phyloP scores from a whole-genome alignment of 495 filamentous ascomycete species.

The Penicillium dipodomyicola region DNA sequence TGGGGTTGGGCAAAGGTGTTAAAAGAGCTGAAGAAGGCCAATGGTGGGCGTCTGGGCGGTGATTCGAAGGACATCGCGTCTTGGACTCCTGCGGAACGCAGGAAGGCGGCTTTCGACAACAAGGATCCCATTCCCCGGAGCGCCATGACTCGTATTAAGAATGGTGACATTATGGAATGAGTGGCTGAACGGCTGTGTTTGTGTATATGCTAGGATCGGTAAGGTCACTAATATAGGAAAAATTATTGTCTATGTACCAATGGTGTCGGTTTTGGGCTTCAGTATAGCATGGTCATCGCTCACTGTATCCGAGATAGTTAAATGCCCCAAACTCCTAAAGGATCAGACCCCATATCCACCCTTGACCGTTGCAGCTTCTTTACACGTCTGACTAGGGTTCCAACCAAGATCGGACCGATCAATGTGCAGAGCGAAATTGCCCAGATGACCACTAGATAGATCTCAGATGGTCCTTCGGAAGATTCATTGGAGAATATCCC shows the following conservation, averaged over 20 bases:
- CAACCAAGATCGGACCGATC: constrained; percentile 67
- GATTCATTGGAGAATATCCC: constrained; percentile 49
- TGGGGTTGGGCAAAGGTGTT: constrained; percentile 18
- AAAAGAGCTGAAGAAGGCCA: constrained; percentile 9
- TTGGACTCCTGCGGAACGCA: constrained; percentile 21
- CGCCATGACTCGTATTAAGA: constrained; percentile 20
- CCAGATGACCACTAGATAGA: constrained; percentile 70
- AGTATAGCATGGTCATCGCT: not conserved
- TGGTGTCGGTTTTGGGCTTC: not conserved
- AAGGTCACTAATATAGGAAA: not conserved
- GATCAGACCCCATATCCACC: constrained; percentile 27
- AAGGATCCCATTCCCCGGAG: constrained; percentile 25
- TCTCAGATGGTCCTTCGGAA: constrained; percentile 31
- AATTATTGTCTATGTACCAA: not conserved
- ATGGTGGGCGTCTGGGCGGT: constrained; percentile 20
- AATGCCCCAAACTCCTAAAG: constrained; percentile 41
- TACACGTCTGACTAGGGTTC: constrained; percentile 54
- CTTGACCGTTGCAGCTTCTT: constrained; percentile 34
- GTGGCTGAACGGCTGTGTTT: not conserved
- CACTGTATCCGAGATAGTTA: constrained; percentile 6
- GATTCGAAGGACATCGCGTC: constrained; percentile 29
- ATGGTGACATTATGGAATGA: constrained; percentile 22
- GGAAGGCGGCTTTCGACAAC: constrained; percentile 17
- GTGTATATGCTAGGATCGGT: not conserved
- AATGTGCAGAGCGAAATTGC: constrained; percentile 74